Base-by-base conservation (phyloP, 2,329 filamentous ascomycete species). In the Penicillium expansum region DNA sequence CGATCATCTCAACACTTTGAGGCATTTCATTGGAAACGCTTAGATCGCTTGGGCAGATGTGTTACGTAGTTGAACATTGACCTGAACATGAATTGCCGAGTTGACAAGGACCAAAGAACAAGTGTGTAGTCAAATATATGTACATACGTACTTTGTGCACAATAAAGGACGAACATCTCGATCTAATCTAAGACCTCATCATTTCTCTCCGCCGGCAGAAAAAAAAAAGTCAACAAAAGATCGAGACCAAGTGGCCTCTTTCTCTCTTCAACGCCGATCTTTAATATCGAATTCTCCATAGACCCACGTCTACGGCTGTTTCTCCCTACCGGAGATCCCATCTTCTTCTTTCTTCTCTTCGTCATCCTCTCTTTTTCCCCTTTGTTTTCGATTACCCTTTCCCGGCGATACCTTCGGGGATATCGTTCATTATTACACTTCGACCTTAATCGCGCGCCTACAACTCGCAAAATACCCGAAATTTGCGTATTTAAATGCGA, bases 21-120 rank as follows among this genome's bases (percentile, higher is more conserved):
- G 41, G 50, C 52, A 47, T 58, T 48, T 63, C 22, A 58, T 62
- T 63, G 59, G 58, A 48, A 52, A 58, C 52, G 49, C 45, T 49
- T 39, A 22, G 44, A 35, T 22, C 35, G 32, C 53, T 48, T 42
- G 48, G 33, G 29, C 33, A 57, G 35, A 43, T 10, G 7, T 10
- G 30, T 13, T 35, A 18, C 33, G 33, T 37, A 2, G 6, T 30
- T 30, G 42, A n/a, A 33, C 29, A 30, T 20, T 33, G n/a, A 45
- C 27, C 30, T 54, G 58, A 60, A 64, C 55, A 52, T 62, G 58
- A 2, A 16, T 29, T 41, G 22, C 39, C 48, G 48, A 57, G 32
- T 30, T 24, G 16, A 22, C 9, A 13, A 30, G 30, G 5, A 42
- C 16, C 33, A 27, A 8, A 6, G 22, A 33, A n/a, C 20, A 47